Conservation (phyloP, 208 protist genomes). For the Trypanosoma brucei region DNA sequence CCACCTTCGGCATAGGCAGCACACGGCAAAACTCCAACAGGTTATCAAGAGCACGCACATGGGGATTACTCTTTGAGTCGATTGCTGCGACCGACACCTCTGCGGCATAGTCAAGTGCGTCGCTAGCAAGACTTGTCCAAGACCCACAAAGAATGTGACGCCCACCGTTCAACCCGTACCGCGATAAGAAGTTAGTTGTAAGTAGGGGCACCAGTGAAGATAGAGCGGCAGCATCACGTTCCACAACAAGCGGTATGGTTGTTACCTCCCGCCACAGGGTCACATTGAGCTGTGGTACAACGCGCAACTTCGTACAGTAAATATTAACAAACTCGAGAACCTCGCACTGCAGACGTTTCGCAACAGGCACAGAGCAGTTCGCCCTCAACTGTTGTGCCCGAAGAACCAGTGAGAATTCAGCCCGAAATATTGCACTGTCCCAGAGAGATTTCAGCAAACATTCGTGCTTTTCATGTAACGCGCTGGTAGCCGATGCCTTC, state of each 20-base stretch:
- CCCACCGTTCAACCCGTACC: constrained; percentile 48
- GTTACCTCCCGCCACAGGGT: constrained; percentile 56
- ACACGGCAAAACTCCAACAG: constrained; percentile 43
- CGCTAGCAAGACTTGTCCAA: constrained; percentile 50
- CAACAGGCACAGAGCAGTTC: constrained; percentile 8
- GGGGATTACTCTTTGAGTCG: constrained; percentile 30
- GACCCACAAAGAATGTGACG: constrained; percentile 42
- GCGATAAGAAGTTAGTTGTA: constrained; percentile 44
- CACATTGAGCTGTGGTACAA: constrained; percentile 55
- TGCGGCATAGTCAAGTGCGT: constrained; percentile 42
- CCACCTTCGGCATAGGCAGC: constrained; percentile 36
- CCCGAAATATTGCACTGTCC: constrained; percentile 60
- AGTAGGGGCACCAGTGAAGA: constrained; percentile 55
- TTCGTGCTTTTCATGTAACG: constrained; percentile 2
- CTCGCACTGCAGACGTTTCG: constrained; percentile 27
- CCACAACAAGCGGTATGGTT: constrained; percentile 17
- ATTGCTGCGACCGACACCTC: constrained; percentile 55
- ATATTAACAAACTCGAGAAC: constrained; percentile 47
- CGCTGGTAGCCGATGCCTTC: constrained; percentile 11
- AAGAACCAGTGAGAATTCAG: constrained; percentile 65
- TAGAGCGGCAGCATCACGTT: constrained; percentile 18
- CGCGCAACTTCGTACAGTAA: constrained; percentile 43
- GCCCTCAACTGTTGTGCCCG: constrained; percentile 34
- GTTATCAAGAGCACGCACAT: constrained; percentile 31
- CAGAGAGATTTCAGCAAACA: constrained; percentile 48